Base-by-base conservation (phyloP, 2,329 filamentous ascomycete species). In the Ophiostoma sp. region DNA sequence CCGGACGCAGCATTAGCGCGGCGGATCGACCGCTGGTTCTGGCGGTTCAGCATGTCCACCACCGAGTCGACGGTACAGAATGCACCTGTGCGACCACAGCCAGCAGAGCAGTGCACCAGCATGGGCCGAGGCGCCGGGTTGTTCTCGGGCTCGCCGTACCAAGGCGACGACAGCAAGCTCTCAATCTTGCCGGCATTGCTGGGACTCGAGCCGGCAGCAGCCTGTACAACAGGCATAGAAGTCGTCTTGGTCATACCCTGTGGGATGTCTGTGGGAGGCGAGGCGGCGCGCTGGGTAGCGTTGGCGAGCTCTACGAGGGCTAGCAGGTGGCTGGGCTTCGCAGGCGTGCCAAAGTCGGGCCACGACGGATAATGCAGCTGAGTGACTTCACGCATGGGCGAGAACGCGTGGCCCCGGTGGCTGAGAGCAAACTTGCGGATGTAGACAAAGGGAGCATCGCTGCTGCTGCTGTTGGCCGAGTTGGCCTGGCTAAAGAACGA, bases 61-160 rank as follows among this genome's bases (percentile, higher is more conserved):
- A 98, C 96, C 52, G 92, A 95, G 80, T 98, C 96, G 19, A 98
- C 94, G 0, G 96, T 97, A 81, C 96, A 98, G 80, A 98, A 99
- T 0, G 96, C 95, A 3, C 96, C 96, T 0, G 96, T 99, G 17
- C 96, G 92, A 0, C 96, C 96, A 82, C 96, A 99, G 0, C 96
- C 96, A 3, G 96, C 96, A 71, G 94, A 97, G 83, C 96, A 99
- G 81, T 99, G 96, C 0, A 99, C 95, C 28, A 99, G 82, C 77
- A 98, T 90, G 8, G 95, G 95, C 39, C 93, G 87, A 31, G 87
- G 77, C 1, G 82, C 78, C 8, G 82, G 79, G 31, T 86, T 83
- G 1, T 84, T 80, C 76, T 91, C 89, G 0, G 92, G 90, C 64
- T 92, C 90, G 42, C 90, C 86, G 31, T 86, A 84, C 81, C 86